phyloP scores from a whole-genome alignment of 2,329 filamentous ascomycete genomes.

The Ascocoryne sarcoides region DNA sequence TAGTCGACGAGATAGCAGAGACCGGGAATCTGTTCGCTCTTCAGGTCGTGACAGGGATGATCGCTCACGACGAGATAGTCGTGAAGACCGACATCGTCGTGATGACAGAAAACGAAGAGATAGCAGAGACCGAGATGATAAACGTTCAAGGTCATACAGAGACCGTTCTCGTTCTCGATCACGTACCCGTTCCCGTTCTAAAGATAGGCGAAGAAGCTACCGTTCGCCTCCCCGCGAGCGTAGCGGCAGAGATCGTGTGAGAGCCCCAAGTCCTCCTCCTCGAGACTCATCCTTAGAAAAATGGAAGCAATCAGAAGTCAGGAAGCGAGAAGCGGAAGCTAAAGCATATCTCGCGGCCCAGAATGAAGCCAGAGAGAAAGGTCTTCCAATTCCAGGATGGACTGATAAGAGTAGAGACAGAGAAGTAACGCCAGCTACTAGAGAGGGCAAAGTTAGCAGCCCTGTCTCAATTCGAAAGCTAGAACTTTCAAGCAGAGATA shows the following conservation, averaged over 20 bases:
- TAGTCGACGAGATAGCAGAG: conserved; percentile 18
- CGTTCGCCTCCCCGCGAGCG: conserved; percentile 18
- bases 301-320: conserved; percentile 52
- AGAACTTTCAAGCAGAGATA: conserved; percentile 27
- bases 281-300: conserved; percentile 15
- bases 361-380: conserved; percentile 51
- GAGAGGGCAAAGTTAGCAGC: conserved; percentile 14
- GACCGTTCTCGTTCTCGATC: background rate
- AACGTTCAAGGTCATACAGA: conserved; percentile 12
- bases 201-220: conserved; percentile 20
- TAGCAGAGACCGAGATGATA: conserved; percentile 26
- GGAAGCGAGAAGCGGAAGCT: conserved; percentile 53
- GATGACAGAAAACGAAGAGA: conserved; percentile 10
- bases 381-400: conserved; percentile 43
- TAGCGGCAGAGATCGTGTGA: conserved; percentile 16
- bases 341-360: conserved; percentile 56
- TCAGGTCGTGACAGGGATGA: conserved; percentile 23
- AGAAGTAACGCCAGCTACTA: background rate
- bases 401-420: conserved; percentile 11
- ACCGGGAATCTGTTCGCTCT: conserved; percentile 16
- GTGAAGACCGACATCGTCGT: background rate
- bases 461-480: conserved; percentile 20
- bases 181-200: conserved; percentile 3
- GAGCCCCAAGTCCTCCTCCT: conserved; percentile 7
- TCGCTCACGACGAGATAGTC: conserved; percentile 6